phyloP scores from a whole-genome alignment of 371 early-diverging fungal species.

The Zancudomyces culisetae region DNA sequence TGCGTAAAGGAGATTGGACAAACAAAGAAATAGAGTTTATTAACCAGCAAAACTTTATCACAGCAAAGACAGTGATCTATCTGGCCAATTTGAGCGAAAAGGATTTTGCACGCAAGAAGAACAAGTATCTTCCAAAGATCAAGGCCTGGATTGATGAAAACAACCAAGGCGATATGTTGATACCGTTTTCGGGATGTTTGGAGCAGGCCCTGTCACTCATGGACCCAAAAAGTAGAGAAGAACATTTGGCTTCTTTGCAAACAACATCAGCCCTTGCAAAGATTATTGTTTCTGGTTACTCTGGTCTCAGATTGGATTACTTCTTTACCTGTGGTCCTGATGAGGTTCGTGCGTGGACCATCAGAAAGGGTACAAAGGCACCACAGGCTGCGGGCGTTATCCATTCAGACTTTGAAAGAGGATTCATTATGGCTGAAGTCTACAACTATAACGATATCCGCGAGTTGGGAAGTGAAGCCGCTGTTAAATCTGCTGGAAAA shows the following conservation, averaged over 20 bases:
- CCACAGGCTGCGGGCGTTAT: constrained; percentile 95
- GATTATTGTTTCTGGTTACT: constrained; percentile 84
- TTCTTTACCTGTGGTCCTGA: constrained; percentile 94
- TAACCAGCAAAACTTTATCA: constrained; percentile 77
- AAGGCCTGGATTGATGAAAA: constrained; percentile 83
- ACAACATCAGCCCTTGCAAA: constrained; percentile 59
- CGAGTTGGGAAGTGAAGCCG: constrained; percentile 56
- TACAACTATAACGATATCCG: constrained; percentile 74
- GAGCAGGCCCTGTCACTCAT: constrained; percentile 29
- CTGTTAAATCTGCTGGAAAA: constrained; percentile 90
- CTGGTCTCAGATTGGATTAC: constrained; percentile 75
- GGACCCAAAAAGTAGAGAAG: constrained; percentile 20
- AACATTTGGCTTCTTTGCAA: constrained; percentile 36
- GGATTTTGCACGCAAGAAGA: constrained; percentile 76
- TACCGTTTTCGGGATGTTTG: constrained; percentile 75
- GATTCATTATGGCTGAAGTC: constrained; percentile 97
- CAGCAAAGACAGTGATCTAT: constrained; percentile 96
- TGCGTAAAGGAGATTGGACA: constrained; percentile 75
- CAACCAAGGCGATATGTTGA: constrained; percentile 66
- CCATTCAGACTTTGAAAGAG: constrained; percentile 89
- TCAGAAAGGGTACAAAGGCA: constrained; percentile 73
- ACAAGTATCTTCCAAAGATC: constrained; percentile 77
- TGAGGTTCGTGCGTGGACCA: constrained; percentile 94
- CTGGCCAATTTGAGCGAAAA: constrained; percentile 84
- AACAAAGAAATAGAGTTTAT: constrained; percentile 85